These are phyloP conservation scores for Schrenkiella parvula DNA, from an alignment of 345 rosid genomes.

Conservation along the genomic window DNA sequence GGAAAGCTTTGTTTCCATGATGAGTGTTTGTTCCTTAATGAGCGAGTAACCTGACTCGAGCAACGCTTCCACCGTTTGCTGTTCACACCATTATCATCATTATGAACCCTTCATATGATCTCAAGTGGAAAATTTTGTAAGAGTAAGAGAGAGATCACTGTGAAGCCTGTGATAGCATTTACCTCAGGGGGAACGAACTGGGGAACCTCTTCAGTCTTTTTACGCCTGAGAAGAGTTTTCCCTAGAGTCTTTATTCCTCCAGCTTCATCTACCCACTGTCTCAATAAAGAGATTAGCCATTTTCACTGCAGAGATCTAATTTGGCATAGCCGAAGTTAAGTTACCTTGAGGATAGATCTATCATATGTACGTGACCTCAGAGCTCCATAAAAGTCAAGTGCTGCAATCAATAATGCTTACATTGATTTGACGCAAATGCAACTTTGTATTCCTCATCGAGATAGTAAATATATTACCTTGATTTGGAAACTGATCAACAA, in stretches of 20 bases:
- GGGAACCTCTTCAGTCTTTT: conserved; percentile 55
- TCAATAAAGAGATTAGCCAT: conserved; percentile 13
- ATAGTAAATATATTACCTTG: conserved; percentile 50
- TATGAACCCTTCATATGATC: neutral
- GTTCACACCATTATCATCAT: conserved; percentile 26
- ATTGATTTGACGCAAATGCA: no score
- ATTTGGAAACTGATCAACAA: conserved; percentile 79
- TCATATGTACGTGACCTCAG: conserved; percentile 90
- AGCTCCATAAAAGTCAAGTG: conserved; percentile 95
- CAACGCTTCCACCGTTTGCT: conserved; percentile 95
- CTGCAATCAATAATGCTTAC: conserved; percentile 38
- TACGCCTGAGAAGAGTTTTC: conserved; percentile 54
- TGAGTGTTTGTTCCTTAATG: conserved; percentile 64
- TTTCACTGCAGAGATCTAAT: neutral
- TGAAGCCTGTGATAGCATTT: conserved; percentile 10
- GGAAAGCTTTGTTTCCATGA: conserved; percentile 75
- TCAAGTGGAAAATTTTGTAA: neutral
- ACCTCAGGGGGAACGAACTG: conserved; percentile 80
- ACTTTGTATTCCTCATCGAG: neutral
- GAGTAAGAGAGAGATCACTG: neutral
- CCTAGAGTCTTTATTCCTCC: conserved; percentile 79
- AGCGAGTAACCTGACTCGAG: conserved; percentile 89
- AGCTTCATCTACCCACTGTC: conserved; percentile 79
- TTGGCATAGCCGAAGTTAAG: neutral
- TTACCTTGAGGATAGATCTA: conserved; percentile 76